Base-by-base conservation (phyloP, 169 alveolate genomes). In the Besnoitia besnoiti region DNA sequence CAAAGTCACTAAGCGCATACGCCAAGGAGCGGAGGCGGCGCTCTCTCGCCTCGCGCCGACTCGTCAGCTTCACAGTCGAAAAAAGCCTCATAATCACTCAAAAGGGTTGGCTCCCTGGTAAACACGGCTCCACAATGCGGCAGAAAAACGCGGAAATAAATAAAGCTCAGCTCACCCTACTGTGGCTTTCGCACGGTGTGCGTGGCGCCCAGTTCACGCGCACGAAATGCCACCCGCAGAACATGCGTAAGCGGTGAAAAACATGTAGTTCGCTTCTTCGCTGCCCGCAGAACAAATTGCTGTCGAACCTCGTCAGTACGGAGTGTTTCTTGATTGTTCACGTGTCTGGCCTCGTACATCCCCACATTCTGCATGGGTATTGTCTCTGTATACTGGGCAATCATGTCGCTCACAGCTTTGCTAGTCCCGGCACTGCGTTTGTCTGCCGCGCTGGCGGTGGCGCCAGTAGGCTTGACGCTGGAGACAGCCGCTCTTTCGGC, bases 401-500 rank as follows among this genome's bases (percentile, higher is more conserved):
- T 44, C 24, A 73, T 73, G 84, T 73, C 84, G 0, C 16, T 73
- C 40, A 73, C 40, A 73, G 84, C 84, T 12, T 24, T 73, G 30
- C 84, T 73, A 39, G 46, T 73, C 5, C 84, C 84, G 16, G 84
- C 84, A 37, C 46, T 73, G 46, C 84, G 84, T 3, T 7, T 73
- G 24, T 73, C 84, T 27, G 84, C 84, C 33, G 84, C 84, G 46
- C 46, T 73, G 16, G 84, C 33, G 46, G 84, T 44, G 46, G 84
- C 84, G 84, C 84, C 84, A 30, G 33, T 73, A 14, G 46, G 84
- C 84, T 7, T 73, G 30, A 44, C 84, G 16, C 46, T 73, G 49
- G 84, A 73, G 84, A 39, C 84, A 30, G 84, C 84, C 33, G 84
- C 84, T 39, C 49, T 73, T 33, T 21, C 84, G 40, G 16, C 84